Conservation (phyloP, 1,284 basidiomycete genomes). For the Fomitopsis betulina region DNA sequence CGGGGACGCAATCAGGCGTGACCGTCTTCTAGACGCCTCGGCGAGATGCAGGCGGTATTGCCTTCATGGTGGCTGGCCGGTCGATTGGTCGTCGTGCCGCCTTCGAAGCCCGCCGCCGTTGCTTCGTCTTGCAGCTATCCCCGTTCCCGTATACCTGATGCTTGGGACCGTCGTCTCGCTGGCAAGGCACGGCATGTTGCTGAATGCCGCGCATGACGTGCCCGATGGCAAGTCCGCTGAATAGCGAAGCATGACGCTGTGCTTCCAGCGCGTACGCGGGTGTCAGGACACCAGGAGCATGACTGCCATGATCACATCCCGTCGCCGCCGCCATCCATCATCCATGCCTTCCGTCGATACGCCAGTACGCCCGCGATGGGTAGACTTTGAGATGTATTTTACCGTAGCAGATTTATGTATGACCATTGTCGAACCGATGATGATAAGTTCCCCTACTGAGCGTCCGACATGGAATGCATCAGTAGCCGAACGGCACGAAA, state of each 20-base stretch:
- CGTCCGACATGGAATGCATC: neutral
- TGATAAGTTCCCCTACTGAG: neutral
- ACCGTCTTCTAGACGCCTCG: slow-evolving; percentile 62
- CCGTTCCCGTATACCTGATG: slow-evolving; percentile 7
- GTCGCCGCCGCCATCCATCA: neutral
- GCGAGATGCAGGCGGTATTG: slow-evolving; percentile 16
- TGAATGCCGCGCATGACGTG: neutral
- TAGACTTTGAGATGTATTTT: neutral
- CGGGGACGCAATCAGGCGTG: slow-evolving; percentile 76
- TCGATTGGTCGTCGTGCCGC: neutral
- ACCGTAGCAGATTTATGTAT: neutral
- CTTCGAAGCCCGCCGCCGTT: slow-evolving; percentile 8
- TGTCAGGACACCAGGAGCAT: slow-evolving; percentile 1
- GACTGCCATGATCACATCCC: neutral
- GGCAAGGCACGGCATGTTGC: neutral
- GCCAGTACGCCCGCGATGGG: neutral
- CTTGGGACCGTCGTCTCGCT: neutral
- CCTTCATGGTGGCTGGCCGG: slow-evolving; percentile 7
- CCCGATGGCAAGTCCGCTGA: slow-evolving; percentile 1
- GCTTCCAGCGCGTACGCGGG: neutral
- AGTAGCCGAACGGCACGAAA: neutral
- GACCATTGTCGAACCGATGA: neutral
- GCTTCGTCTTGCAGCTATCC: slow-evolving; percentile 19
- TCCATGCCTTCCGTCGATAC: neutral
- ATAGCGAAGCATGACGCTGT: neutral